Percentiles rank a stretch among this genome's conserved stretches.
phyloP scores from a whole-genome alignment of 768 basidiomycete genomes.

The Clavulina sp. region DNA sequence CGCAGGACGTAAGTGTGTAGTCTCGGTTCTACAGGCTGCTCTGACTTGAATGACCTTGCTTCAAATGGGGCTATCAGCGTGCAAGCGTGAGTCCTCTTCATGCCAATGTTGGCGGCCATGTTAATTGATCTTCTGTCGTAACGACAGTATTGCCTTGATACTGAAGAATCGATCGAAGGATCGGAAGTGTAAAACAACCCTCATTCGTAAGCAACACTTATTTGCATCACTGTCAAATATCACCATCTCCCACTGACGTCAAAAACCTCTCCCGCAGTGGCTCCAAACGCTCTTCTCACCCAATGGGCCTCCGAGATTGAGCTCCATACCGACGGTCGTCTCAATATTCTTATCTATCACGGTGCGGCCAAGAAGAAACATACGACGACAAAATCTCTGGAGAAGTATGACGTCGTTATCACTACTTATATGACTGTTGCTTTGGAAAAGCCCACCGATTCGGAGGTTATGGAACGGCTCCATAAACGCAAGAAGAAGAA shows the following conservation, averaged over 20 bases:
- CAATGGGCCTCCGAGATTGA: conserved; percentile 18
- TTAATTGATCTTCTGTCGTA: too few species aligned
- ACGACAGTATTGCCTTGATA: conserved; percentile 18
- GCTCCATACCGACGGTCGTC: conserved; percentile 13
- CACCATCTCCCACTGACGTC: too few species aligned
- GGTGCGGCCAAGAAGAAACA: conserved; percentile 23
- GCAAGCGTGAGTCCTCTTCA: conserved; percentile 7
- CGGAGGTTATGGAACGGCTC: conserved; percentile 7
- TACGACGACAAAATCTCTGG: conserved; percentile 30
- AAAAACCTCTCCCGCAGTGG: neutral
- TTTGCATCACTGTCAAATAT: neutral
- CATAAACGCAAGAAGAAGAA: conserved; percentile 16
- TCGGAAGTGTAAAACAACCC: conserved; percentile 17
- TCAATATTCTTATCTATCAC: conserved; percentile 17
- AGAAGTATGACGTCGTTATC: conserved; percentile 42
- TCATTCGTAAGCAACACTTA: conserved; percentile 17
- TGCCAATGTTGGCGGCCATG: too few species aligned
- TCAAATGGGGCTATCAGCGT: too few species aligned
- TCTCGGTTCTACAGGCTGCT: neutral
- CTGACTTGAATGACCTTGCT: neutral
- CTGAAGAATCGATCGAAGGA: conserved; percentile 14
- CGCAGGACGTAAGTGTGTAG: conserved; percentile 6
- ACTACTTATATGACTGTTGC: conserved; percentile 30
- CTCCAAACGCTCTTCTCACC: conserved; percentile 16
- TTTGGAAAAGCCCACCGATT: conserved; percentile 14